A percentile compares a stretch with the other conserved stretches of the same genome.
phyloP scores from a whole-genome alignment of 2,329 filamentous ascomycete genomes.

The Fusarium brevicatenulatum region DNA sequence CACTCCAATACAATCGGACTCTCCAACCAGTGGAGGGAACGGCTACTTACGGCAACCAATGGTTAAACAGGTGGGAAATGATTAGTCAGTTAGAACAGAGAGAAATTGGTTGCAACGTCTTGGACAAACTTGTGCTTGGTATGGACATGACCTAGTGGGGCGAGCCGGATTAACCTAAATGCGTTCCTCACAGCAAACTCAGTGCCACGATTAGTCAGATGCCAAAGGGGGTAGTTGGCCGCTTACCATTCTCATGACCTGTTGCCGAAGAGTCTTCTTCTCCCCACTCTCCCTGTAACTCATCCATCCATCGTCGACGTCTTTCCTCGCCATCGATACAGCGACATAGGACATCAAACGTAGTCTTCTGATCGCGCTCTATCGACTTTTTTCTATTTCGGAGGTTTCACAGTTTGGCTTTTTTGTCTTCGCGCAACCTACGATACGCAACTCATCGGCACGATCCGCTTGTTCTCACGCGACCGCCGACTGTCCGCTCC shows the following conservation, averaged over 20 bases:
- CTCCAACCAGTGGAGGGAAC: slow-evolving; percentile 14
- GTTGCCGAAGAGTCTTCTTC: slow-evolving; percentile 36
- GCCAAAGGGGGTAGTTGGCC: not conserved
- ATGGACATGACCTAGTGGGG: not conserved
- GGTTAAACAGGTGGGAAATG: slow-evolving; percentile 15
- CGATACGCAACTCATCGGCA: slow-evolving; percentile 9
- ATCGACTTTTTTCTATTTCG: not conserved
- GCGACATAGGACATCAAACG: slow-evolving; percentile 16
- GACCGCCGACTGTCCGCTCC: slow-evolving; percentile 9
- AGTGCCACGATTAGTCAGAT: slow-evolving; percentile 31
- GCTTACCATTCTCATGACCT: slow-evolving; percentile 15
- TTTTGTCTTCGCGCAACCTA: not conserved
- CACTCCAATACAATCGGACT: slow-evolving; percentile 5
- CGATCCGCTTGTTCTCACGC: slow-evolving; percentile 18
- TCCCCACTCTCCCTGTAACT: slow-evolving; percentile 32
- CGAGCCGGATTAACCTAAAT: slow-evolving; percentile 24
- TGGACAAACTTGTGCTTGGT: not conserved
- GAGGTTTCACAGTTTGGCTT: not conserved
- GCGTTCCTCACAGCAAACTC: not conserved
- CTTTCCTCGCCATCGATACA: slow-evolving; percentile 31
- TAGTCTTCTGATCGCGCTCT: slow-evolving; percentile 4
- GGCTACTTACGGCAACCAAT: slow-evolving; percentile 48
- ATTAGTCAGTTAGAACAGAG: slow-evolving; percentile 38
- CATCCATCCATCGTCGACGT: slow-evolving; percentile 29
- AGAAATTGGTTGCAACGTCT: slow-evolving; percentile 13